phyloP scores from a whole-genome alignment of 2,329 filamentous ascomycete species.

The Gremmenia infestans region DNA sequence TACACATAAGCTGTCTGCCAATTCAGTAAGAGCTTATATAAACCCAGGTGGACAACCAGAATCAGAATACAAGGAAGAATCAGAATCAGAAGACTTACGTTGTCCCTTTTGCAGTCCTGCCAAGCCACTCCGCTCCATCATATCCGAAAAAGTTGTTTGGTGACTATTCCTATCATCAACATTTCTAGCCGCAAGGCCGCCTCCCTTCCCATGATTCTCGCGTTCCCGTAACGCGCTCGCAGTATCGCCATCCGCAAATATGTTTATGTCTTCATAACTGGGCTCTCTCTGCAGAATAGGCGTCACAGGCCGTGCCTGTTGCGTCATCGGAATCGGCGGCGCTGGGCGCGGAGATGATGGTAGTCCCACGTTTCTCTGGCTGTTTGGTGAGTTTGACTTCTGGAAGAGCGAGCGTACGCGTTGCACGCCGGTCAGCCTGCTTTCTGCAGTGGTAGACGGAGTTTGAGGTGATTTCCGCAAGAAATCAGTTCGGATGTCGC shows the following conservation, averaged over 20 bases:
- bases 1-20: constrained; percentile 8
- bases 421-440: constrained; percentile 10
- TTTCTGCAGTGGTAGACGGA: constrained; percentile 16
- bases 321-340: constrained; percentile 11
- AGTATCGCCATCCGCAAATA: constrained; percentile 46
- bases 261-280: constrained; percentile 47
- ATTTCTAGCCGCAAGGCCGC: neutral
- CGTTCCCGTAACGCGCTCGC: constrained; percentile 29
- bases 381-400: constrained; percentile 13
- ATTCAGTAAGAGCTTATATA: constrained; percentile 1
- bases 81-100: constrained; percentile 20
- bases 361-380: neutral
- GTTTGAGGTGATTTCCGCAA: constrained; percentile 35
- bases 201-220: neutral
- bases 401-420: constrained; percentile 27
- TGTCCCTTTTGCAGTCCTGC: constrained; percentile 31
- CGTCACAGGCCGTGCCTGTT: constrained; percentile 24
- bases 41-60: neutral
- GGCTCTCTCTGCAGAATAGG: constrained; percentile 38
- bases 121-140: constrained; percentile 45
- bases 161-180: constrained; percentile 14
- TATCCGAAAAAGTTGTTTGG: constrained; percentile 45
- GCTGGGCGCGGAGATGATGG: neutral
- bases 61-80: neutral
- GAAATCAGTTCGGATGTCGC: constrained; percentile 47